Percentiles rank a stretch among this genome's conserved stretches.
These are phyloP conservation scores for Picea glauca DNA, from an alignment of 75 land plant species.

Conservation along the genomic window DNA sequence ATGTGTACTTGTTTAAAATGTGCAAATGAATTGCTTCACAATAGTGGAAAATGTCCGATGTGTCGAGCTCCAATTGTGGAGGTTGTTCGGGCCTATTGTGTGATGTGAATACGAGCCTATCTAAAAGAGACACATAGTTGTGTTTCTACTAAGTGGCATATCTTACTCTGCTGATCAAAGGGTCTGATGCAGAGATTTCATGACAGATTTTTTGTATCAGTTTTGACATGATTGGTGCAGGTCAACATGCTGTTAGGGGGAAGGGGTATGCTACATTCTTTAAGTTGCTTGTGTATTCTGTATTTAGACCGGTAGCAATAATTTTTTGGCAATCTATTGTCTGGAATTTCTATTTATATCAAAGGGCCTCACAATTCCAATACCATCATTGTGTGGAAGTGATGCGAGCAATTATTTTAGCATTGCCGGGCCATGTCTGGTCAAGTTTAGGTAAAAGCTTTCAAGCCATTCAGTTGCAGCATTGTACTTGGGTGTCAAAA, in stretches of 20 bases:
- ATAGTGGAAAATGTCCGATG: slow-evolving; percentile 87
- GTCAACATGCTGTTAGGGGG: background rate
- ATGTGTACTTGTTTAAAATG: slow-evolving; percentile 95
- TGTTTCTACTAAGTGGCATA: too few species aligned
- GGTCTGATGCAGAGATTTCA: background rate
- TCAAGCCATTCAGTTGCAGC: slow-evolving; percentile 1
- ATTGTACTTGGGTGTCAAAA: background rate
- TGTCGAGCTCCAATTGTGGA: slow-evolving; percentile 96
- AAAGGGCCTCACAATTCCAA: background rate
- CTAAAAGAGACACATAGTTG: too few species aligned
- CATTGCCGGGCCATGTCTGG: slow-evolving; percentile 2
- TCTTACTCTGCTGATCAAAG: background rate
- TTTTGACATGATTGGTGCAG: background rate
- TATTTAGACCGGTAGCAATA: background rate
- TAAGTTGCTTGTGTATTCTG: slow-evolving; percentile 1
- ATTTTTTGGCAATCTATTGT: slow-evolving; percentile 2
- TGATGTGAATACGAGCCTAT: slow-evolving; percentile 30
- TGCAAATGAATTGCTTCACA: slow-evolving; percentile 74
- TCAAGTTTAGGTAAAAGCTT: background rate
- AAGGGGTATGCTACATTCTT: background rate
- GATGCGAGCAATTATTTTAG: slow-evolving; percentile 3
- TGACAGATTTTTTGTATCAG: background rate
- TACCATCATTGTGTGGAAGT: background rate
- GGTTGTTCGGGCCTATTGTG: slow-evolving; percentile 85
- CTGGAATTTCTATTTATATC: background rate